A percentile compares a stretch with the other conserved stretches of the same genome.
Conservation (phyloP, 345 rosid genomes). For the Dipteronia dyeriana region DNA sequence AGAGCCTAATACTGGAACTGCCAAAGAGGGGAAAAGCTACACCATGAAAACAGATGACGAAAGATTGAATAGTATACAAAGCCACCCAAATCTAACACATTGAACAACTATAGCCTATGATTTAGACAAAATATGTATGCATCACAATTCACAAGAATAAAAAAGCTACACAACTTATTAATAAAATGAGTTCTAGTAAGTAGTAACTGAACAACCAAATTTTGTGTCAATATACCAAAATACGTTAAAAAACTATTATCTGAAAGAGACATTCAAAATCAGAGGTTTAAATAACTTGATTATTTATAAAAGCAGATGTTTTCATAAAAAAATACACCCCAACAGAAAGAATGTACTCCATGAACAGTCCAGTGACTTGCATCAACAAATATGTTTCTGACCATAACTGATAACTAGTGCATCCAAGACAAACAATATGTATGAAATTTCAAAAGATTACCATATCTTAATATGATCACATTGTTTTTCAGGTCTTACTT, state of each 20-base stretch:
- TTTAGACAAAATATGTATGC: not conserved
- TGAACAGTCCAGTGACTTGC: not conserved
- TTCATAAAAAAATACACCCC: not conserved
- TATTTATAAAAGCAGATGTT: not conserved
- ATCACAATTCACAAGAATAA: not conserved
- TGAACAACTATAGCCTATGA: not conserved
- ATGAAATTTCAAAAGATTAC: not conserved
- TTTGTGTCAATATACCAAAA: not conserved
- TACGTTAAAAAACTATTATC: not conserved
- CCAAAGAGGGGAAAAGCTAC: not conserved
- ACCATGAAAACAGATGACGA: not conserved
- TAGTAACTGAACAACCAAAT: not conserved
- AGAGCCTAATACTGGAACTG: too few relatives aligned
- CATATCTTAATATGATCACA: not conserved
- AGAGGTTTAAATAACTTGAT: not conserved
- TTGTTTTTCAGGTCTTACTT: not conserved
- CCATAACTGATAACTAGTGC: not conserved
- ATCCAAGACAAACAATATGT: not conserved
- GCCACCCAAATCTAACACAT: not conserved
- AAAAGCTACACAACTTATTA: conserved; percentile 37
- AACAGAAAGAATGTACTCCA: not conserved
- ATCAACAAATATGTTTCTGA: not conserved
- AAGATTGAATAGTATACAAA: too few relatives aligned
- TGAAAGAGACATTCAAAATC: too few relatives aligned
- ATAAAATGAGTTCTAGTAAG: conserved; percentile 3